phyloP scores from a whole-genome alignment of 495 filamentous ascomycete genomes.

The Penicillium odoratum region DNA sequence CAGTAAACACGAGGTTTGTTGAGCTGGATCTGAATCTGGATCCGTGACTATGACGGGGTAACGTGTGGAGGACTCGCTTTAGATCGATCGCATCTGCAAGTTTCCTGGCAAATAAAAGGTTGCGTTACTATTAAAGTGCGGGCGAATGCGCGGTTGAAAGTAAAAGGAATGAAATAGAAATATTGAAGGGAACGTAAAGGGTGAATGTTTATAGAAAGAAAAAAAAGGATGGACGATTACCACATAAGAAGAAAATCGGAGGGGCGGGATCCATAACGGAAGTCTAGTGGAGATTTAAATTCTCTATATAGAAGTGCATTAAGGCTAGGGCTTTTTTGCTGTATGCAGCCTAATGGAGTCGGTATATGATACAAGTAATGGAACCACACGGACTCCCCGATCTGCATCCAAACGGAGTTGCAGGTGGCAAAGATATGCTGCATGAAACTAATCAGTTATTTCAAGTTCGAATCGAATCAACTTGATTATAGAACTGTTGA shows the following conservation, averaged over 20 bases:
- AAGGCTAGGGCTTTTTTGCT: constrained; percentile 12
- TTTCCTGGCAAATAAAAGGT: constrained; percentile 20
- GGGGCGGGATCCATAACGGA: constrained; percentile 54
- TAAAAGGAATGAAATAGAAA: constrained; percentile 41
- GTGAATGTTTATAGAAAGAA: constrained; percentile 7
- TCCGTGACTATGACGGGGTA: neutral
- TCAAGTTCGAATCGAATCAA: no score
- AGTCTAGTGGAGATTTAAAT: constrained; percentile 25
- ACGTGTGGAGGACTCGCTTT: constrained; percentile 8
- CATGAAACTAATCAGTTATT: no score
- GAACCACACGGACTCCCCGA: constrained; percentile 26
- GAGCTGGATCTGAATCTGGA: constrained; percentile 3
- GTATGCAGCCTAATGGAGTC: constrained; percentile 28
- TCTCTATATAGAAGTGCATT: constrained; percentile 5
- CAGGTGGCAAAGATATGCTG: constrained; percentile 11
- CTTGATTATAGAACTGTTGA: no score
- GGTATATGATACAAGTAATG: constrained; percentile 16
- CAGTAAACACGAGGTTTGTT: constrained; percentile 16
- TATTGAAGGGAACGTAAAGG: constrained; percentile 22
- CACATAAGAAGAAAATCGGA: constrained; percentile 17
- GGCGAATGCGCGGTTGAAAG: constrained; percentile 49
- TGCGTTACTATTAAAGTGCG: constrained; percentile 46
- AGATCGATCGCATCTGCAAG: constrained; percentile 24
- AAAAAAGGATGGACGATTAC: constrained; percentile 15
- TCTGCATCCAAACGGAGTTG: constrained; percentile 9